Evolutionary conservation across 441 rosid genomes (phyloP).

Genomic region (Jatropha multifida): DNA sequence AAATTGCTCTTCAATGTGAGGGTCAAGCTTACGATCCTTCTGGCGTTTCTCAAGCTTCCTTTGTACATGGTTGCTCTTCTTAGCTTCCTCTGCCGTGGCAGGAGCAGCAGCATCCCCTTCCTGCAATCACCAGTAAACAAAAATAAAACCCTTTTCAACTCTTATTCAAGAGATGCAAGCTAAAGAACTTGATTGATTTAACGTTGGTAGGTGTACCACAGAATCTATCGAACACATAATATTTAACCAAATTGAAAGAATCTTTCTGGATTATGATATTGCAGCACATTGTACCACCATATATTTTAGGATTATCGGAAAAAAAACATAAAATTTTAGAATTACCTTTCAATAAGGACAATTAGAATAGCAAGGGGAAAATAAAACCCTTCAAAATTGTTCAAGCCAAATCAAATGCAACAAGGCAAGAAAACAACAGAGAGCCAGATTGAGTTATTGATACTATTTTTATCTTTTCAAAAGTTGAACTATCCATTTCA

Average conservation of each 20-base stretch:
- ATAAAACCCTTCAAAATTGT: not conserved
- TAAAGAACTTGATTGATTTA: not conserved
- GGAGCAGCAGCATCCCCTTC: constrained; percentile 35
- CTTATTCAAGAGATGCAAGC: not conserved
- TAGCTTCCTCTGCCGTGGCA: constrained; percentile 41
- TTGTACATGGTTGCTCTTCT: constrained; percentile 49
- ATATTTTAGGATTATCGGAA: not conserved
- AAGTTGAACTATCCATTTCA: no score
- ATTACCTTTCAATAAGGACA: not conserved
- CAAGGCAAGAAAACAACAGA: not conserved
- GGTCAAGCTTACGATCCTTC: constrained; percentile 43
- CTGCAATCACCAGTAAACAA: constrained; percentile 24
- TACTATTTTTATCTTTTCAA: not conserved
- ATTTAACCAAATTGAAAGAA: not conserved
- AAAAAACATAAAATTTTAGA: no score
- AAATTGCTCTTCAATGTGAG: constrained; percentile 60
- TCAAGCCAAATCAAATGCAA: not conserved
- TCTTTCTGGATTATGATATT: not conserved
- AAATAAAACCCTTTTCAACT: not conserved
- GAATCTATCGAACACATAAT: not conserved
- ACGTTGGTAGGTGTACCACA: not conserved
- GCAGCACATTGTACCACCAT: not conserved
- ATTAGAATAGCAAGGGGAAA: not conserved
- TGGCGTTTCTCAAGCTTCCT: constrained; percentile 54
- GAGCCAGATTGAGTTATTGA: not conserved